Base-by-base conservation (phyloP, 805 yeast genomes). In the Babjeviella inositovora region DNA sequence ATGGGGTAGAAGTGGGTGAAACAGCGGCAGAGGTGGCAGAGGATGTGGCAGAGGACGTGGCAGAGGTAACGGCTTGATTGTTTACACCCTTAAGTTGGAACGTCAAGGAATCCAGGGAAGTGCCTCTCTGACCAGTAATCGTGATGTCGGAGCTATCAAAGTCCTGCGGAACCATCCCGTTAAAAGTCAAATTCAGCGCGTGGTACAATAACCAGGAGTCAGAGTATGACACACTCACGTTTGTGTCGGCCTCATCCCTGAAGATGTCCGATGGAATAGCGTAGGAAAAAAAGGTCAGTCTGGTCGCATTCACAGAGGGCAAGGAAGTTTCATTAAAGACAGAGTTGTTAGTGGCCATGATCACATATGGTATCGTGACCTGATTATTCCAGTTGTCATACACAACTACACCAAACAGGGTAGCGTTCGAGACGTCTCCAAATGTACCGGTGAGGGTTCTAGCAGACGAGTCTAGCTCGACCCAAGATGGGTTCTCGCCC, bases 171-270 rank as follows among this genome's bases (percentile, higher is more conserved):
- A 73, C 76, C 10, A 47, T 39, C 14, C 98, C 98, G 18, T 47
- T 43, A 26, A 87, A 57, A 1, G 92, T 73, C 41, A 62, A 51
- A 38, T 76, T 80, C 7, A 59, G 32, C 21, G 49, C 34, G 42
- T 70, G 63, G 41, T 63, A 84, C 2, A 52, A 34, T 23, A 87
- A 53, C 97, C 97, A 87, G 23, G 45, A 33, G 18, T 43, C 33
- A 27, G 47, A 46, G 33, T 50, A 59, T 4, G 47, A 38, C 5
- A 67, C 66, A 2, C 55, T 34, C 5, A 77, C 45, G 12, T 50
- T 43, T 2, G 84, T 68, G 10, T 49, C 40, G 23, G 57, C 45
- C 34, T 43, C 49, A 33, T 71, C 63, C 3, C 76, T 63, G 40
- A 79, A 72, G 33, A 59, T 62, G 4, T 72, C 52, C 12, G 63